Percentiles rank a stretch among this genome's conserved stretches.
Evolutionary conservation across 495 filamentous ascomycete species (phyloP).

Genomic region (Xylaria acuta): DNA sequence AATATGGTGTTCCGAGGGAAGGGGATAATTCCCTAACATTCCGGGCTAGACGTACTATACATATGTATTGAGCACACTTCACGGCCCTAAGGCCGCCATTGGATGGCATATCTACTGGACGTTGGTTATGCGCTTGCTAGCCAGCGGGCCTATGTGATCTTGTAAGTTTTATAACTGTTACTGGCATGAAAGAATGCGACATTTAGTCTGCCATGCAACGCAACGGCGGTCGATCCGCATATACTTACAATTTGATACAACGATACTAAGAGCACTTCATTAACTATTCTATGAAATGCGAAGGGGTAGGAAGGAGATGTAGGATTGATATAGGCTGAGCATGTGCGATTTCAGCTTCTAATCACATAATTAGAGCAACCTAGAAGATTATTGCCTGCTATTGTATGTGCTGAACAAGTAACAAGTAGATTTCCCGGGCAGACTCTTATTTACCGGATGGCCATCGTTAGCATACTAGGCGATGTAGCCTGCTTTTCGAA

Average conservation of each 20-base stretch:
- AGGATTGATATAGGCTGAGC: neutral
- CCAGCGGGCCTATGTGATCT: neutral
- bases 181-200: neutral
- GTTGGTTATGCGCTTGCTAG: neutral
- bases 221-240: neutral
- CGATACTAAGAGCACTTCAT: too few relatives aligned
- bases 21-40: neutral
- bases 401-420: neutral
- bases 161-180: neutral
- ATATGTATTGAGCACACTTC: neutral
- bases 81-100: too few relatives aligned
- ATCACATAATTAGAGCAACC: neutral
- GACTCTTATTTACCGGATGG: neutral
- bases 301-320: neutral
- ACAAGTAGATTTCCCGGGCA: neutral
- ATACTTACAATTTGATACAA: neutral
- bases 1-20: neutral
- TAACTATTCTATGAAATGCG: neutral
- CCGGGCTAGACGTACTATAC: neutral
- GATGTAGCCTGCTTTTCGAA: too few relatives aligned
- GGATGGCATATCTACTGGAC: neutral
- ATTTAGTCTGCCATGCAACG: neutral
- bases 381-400: neutral
- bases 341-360: neutral
- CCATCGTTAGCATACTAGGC: neutral